Evolutionary conservation across 768 basidiomycete species (phyloP).

Genomic region (Pleurotus djamor): DNA sequence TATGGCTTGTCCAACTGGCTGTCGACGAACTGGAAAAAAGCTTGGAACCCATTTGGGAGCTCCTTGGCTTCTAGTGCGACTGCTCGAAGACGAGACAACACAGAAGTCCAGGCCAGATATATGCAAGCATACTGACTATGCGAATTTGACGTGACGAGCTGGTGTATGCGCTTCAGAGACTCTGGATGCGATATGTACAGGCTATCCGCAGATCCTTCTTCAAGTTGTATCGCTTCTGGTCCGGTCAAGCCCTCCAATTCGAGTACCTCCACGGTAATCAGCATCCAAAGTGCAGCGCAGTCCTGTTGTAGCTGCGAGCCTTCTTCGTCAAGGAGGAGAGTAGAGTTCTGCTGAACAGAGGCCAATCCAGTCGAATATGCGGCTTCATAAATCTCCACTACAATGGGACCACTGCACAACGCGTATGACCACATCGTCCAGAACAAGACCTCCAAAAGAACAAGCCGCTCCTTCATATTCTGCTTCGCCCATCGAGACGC

Average conservation of each 20-base stretch:
- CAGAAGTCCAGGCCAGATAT: conserved; percentile 83
- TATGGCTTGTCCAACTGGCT: conserved; percentile 33
- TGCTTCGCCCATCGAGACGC: conserved; percentile 75
- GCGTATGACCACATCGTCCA: conserved; percentile 83
- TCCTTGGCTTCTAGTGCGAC: conserved; percentile 45
- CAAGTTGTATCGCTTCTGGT: conserved; percentile 45
- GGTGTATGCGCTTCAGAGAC: conserved; percentile 65
- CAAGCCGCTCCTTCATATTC: conserved; percentile 73
- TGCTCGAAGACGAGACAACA: conserved; percentile 62
- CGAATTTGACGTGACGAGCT: conserved; percentile 56
- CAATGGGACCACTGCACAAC: conserved; percentile 60
- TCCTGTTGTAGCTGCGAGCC: conserved; percentile 65
- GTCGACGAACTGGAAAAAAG: conserved; percentile 52
- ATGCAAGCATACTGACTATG: conserved; percentile 67
- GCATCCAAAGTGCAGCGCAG: conserved; percentile 71
- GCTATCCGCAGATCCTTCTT: conserved; percentile 41
- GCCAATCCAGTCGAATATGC: conserved; percentile 69
- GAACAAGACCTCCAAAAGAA: conserved; percentile 83
- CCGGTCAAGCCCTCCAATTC: conserved; percentile 74
- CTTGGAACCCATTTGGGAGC: conserved; percentile 50
- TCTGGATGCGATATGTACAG: conserved; percentile 63
- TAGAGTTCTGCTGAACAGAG: conserved; percentile 56
- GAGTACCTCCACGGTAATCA: conserved; percentile 75
- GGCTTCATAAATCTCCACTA: conserved; percentile 60
- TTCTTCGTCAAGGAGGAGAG: conserved; percentile 73